A percentile compares a stretch with the other conserved stretches of the same genome.
These are phyloP conservation scores for Klebsormidium nitens DNA, from an alignment of 139 green algal species.

Conservation along the genomic window DNA sequence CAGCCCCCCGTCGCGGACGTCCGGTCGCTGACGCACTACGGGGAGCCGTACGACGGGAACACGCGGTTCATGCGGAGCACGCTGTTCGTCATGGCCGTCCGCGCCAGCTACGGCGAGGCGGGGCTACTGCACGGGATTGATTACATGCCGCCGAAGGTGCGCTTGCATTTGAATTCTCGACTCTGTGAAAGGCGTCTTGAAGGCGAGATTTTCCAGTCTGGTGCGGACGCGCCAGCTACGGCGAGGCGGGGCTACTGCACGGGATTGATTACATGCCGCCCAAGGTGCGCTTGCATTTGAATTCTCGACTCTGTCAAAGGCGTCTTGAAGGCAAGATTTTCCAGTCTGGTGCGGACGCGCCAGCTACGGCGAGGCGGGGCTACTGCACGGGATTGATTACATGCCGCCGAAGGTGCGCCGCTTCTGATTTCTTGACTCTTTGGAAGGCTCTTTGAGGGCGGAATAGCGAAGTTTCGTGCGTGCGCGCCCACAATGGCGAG, in stretches of 20 bases:
- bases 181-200: neutral
- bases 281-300: no score
- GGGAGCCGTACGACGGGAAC: constrained; percentile 31
- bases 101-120: constrained; percentile 32
- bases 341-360: no score
- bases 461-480: no score
- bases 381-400: constrained; percentile 33
- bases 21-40: constrained; percentile 25
- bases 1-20: constrained; percentile 15
- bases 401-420: constrained; percentile 27
- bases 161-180: neutral
- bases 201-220: no score
- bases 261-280: constrained; percentile 33
- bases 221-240: constrained; percentile 31
- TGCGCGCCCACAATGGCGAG: no score
- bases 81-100: constrained; percentile 26
- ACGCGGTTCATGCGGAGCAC: constrained; percentile 26
- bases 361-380: constrained; percentile 31
- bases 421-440: neutral
- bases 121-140: constrained; percentile 36
- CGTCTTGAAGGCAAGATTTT: no score
- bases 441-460: no score
- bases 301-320: no score
- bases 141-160: constrained; percentile 30
- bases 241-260: constrained; percentile 33